Conservation (phyloP, 2,329 filamentous ascomycete genomes). For the Tolypocladium sp. region DNA sequence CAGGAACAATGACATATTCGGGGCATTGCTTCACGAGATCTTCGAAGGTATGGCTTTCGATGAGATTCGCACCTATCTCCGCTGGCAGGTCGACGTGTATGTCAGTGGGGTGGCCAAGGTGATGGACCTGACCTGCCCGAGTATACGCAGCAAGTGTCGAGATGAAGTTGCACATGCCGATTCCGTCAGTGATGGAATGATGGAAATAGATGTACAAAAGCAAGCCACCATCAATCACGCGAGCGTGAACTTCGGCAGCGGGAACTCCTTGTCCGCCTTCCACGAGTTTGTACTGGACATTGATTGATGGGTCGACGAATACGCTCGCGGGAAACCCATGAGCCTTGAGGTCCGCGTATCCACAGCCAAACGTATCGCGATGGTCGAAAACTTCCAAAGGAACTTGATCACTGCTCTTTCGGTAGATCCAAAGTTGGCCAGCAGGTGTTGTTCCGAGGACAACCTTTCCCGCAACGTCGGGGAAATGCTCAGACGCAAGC, state of each 20-base stretch:
- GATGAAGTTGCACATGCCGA: conserved; percentile 28
- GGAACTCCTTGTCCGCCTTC: conserved; percentile 17
- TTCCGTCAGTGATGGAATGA: conserved; percentile 32
- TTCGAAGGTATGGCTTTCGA: conserved; percentile 11
- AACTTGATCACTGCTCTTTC: conserved; percentile 8
- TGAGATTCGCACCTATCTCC: conserved; percentile 12
- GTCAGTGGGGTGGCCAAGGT: neutral
- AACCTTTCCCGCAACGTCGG: conserved; percentile 17
- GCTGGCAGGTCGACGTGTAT: conserved; percentile 4
- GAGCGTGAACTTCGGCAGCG: conserved; percentile 26
- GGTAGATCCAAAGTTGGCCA: conserved; percentile 10
- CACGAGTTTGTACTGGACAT: conserved; percentile 2
- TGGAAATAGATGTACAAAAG: conserved; percentile 30
- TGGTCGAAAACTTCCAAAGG: conserved; percentile 10
- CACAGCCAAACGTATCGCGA: conserved; percentile 10
- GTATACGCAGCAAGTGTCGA: conserved; percentile 25
- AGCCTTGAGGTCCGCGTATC: conserved; percentile 15
- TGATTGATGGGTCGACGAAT: conserved; percentile 18
- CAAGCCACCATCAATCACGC: conserved; percentile 28
- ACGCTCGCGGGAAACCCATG: conserved; percentile 18
- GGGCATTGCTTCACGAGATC: conserved; percentile 21
- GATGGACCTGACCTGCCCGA: neutral
- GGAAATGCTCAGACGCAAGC: conserved; percentile 10
- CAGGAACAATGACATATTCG: conserved; percentile 25
- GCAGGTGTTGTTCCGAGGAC: conserved; percentile 7